Evolutionary conservation across 2,329 filamentous ascomycete species (phyloP), one percentile per base, ranked within the genome.

Genomic region (Neofusicoccum laricinum): DNA sequence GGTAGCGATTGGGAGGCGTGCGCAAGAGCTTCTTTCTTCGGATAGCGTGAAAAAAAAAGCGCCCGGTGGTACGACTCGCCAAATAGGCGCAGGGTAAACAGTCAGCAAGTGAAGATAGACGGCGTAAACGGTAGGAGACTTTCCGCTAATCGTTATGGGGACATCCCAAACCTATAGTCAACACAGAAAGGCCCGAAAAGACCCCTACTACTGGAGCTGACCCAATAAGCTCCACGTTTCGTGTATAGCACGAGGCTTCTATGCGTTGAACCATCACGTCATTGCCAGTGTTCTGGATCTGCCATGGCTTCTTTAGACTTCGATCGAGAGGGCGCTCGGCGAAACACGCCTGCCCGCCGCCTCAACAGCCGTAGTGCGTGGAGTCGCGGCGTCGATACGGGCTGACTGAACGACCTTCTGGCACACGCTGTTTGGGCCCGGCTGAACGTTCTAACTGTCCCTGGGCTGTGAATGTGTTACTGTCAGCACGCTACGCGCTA

Each of bases 1-100:
- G 55, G 55, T 59, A 59, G 55, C 55, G 55, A 46, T 8, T 43
- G 19, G 25, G 30, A 25, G 55, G 40, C 55, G 55, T 46, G 55
- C 41, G 55, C 41, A 36, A 45, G 12, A 6, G 14, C 41, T 32
- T 45, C 55, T 46, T 17, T 45, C 5, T 43, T 59, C 11, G 55
- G 55, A 59, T 59, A 36, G 55, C 41, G 55, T 43, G 21, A 25
- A 50, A 34, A 32, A 15, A 11, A 41, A 17, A 21, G 25, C 21
- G 53, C 17, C 53, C 6, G 12, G 40, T 45, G 21, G 38, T 45
- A 43, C 53, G 53, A 34, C n/a, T 32, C n/a, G 53, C 19, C 21
- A 12, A 43, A 40, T 40, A 11, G 25, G 38, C 53, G 21, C 19
- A 43, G 15, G 46, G 46, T 36, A n/a, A 32, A 51, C 49, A 19